These are phyloP conservation scores for Earliella scabrosa DNA, from an alignment of 1,284 basidiomycete genomes.

Conservation along the genomic window DNA sequence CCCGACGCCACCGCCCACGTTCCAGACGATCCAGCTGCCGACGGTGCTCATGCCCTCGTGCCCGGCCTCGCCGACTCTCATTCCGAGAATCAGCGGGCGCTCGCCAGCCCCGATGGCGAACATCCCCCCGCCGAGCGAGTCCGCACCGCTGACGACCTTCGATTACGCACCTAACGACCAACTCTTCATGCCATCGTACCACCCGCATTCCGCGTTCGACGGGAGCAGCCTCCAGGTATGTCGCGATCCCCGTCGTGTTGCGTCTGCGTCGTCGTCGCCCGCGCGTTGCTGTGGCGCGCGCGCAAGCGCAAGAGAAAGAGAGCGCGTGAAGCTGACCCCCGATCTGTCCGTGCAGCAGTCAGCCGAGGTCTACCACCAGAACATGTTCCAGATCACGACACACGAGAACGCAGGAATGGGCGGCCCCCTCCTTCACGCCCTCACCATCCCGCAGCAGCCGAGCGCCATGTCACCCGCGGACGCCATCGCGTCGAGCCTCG, in stretches of 20 bases:
- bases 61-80: conserved; percentile 61
- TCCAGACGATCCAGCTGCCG: conserved; percentile 66
- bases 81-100: conserved; percentile 62
- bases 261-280: conserved; percentile 17
- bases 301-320: too few relatives aligned
- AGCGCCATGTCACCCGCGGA: conserved; percentile 36
- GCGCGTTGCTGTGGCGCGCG: too few relatives aligned
- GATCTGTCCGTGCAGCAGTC: not conserved
- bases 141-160: conserved; percentile 44
- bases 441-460: conserved; percentile 41
- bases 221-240: conserved; percentile 30
- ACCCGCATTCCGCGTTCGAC: conserved; percentile 44
- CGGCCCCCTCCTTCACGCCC: conserved; percentile 40
- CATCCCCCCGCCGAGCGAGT: conserved; percentile 41
- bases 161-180: conserved; percentile 37
- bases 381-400: conserved; percentile 43
- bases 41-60: conserved; percentile 69
- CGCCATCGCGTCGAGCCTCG: conserved; percentile 41
- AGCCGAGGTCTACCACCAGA: conserved; percentile 49
- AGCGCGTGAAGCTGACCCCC: not conserved
- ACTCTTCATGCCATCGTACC: conserved; percentile 38
- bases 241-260: not conserved
- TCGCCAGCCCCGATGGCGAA: conserved; percentile 47
- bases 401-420: conserved; percentile 22
- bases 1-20: conserved; percentile 40